A percentile compares a stretch with the other conserved stretches of the same genome.
These are phyloP conservation scores for Mycena sanguinolenta DNA, from an alignment of 768 basidiomycete genomes.

Conservation along the genomic window DNA sequence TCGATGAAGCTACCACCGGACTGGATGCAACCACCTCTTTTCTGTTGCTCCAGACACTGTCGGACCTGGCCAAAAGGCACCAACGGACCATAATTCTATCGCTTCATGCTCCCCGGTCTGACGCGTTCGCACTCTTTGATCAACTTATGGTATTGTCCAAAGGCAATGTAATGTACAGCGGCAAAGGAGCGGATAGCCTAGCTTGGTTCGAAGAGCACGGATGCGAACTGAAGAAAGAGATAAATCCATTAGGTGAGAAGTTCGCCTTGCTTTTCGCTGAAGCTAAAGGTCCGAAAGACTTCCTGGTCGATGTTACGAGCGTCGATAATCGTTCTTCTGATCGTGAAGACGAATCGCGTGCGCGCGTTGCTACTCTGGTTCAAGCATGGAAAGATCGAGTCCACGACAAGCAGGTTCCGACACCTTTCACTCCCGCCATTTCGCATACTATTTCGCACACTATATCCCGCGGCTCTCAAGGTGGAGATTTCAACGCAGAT, in stretches of 20 bases:
- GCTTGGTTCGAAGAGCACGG: slow-evolving; percentile 54
- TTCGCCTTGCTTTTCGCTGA: not conserved
- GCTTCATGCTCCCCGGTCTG: slow-evolving; percentile 62
- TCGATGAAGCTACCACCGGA: slow-evolving; percentile 53
- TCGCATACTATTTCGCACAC: too few species aligned
- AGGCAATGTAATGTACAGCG: slow-evolving; percentile 58
- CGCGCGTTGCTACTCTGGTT: slow-evolving; percentile 49
- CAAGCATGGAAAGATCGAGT: slow-evolving; percentile 48
- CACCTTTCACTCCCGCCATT: slow-evolving; percentile 21
- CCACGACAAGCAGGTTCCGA: slow-evolving; percentile 6
- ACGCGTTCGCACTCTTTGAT: slow-evolving; percentile 62
- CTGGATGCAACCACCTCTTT: slow-evolving; percentile 46
- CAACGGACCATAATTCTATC: slow-evolving; percentile 57
- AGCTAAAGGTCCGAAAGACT: slow-evolving; percentile 55
- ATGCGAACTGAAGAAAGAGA: slow-evolving; percentile 45
- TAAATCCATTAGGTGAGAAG: slow-evolving; percentile 54
- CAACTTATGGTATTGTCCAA: slow-evolving; percentile 57
- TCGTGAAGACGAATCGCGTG: slow-evolving; percentile 49
- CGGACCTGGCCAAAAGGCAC: slow-evolving; percentile 43
- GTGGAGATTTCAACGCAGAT: slow-evolving; percentile 4
- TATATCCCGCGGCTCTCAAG: slow-evolving; percentile 35
- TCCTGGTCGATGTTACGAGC: slow-evolving; percentile 43
- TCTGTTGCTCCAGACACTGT: slow-evolving; percentile 46
- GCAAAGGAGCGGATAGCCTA: slow-evolving; percentile 46
- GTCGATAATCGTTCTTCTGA: slow-evolving; percentile 56